Percentiles rank a stretch among this genome's conserved stretches.
phyloP scores from a whole-genome alignment of 306 rosid species.

The Pachyrhizus erosus region DNA sequence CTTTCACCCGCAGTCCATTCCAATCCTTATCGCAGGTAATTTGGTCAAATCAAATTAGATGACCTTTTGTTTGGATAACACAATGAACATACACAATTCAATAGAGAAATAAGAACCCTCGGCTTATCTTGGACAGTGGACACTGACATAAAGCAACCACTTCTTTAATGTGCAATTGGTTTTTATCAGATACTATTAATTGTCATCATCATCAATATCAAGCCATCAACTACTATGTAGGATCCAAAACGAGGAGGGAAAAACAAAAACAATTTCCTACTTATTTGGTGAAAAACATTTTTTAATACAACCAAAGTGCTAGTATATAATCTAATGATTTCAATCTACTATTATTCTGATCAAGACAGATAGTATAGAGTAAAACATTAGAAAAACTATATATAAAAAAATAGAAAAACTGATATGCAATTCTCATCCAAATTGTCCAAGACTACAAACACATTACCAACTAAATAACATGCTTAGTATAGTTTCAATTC shows the following conservation, averaged over 20 bases:
- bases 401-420: not conserved
- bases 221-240: not conserved
- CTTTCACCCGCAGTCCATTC: conserved; percentile 28
- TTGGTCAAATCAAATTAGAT: conserved; percentile 40
- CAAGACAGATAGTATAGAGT: not conserved
- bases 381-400: not conserved
- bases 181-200: conserved; percentile 11
- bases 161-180: conserved; percentile 13
- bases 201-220: conserved; percentile 7
- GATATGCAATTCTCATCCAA: not conserved
- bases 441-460: not conserved
- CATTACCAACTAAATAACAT: not conserved
- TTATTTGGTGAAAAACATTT: not conserved
- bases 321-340: not conserved
- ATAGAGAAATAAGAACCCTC: not conserved
- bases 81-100: not conserved
- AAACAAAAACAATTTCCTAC: not conserved
- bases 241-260: not conserved
- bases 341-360: not conserved
- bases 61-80: conserved; percentile 11
- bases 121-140: conserved; percentile 4
- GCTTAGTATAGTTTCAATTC: not conserved
- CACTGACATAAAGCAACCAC: conserved; percentile 33
- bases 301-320: not conserved
- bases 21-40: conserved; percentile 26